Evolutionary conservation across 768 basidiomycete species (phyloP), one percentile per base, ranked within the genome.

Genomic region (Grammothele lineata): DNA sequence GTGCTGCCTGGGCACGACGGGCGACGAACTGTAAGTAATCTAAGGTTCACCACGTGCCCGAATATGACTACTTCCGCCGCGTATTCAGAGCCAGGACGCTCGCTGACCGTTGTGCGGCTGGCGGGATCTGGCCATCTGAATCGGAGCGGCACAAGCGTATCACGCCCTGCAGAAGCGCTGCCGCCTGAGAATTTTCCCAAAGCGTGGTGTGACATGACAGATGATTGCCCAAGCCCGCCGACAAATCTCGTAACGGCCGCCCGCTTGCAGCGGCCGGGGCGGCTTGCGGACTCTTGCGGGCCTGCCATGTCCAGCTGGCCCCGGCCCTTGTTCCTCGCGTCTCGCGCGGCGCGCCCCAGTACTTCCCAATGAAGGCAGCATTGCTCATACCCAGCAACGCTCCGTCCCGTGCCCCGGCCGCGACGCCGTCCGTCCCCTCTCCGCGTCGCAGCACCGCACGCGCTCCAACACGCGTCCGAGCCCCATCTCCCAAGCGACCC

Each of bases 181-280:
- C n/a, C n/a, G n/a, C n/a, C 37, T 53, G 51, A 40, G 51, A 53
- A 48, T 27, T 40, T 48, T 53, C 51, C 46, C 51, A 53, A 40
- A 33, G 37, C 14, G 7, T 30, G 12, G 42, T 25, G 15, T 53
- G 51, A 53, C 46, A 45, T 53, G 51, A 45, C 51, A 48, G 51
- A 48, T 43, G 27, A 30, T 53, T 27, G 42, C 24, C 46, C 41
- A 22, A 45, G 37, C n/a, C 41, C 27, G 5, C 11, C 37, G 39
- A 43, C 51, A 46, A 52, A 27, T 38, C 50, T 51, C 44, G 39
- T 45, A 37, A 25, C 32, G 33, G 17, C 15, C 22, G 35, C 15
- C 35, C 17, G 19, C 42, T 45, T 46, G 39, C 49, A 50, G 43
- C 43, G 32, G 19, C 37, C n/a, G n/a, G n/a, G n/a, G n/a, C n/a